Conservation (phyloP, 768 basidiomycete species). For the Psilocybe sp. region DNA sequence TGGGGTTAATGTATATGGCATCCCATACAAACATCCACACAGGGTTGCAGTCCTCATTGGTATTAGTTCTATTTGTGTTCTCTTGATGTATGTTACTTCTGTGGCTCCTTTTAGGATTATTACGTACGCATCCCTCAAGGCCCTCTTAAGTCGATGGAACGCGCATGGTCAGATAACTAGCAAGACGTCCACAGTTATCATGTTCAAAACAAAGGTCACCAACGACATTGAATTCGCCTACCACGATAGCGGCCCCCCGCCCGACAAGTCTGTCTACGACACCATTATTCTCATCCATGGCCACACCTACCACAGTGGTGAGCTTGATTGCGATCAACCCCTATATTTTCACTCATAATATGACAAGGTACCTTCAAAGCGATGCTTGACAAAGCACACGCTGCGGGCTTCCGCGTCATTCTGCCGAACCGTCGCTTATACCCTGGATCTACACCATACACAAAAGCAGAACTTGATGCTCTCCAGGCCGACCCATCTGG, state of each 20-base stretch:
- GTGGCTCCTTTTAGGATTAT: no score
- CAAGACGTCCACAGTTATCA: neutral
- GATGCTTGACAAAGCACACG: slow-evolving; percentile 14
- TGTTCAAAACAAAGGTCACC: slow-evolving; percentile 9
- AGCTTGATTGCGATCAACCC: neutral
- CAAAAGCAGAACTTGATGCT: slow-evolving; percentile 19
- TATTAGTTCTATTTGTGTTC: no score
- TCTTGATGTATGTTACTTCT: no score
- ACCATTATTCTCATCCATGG: slow-evolving; percentile 29
- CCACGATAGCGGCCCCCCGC: slow-evolving; percentile 24
- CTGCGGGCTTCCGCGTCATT: slow-evolving; percentile 23
- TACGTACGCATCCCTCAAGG: neutral
- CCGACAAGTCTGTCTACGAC: slow-evolving; percentile 12
- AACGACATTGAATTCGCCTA: slow-evolving; percentile 21
- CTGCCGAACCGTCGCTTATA: slow-evolving; percentile 33
- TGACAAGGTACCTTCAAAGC: slow-evolving; percentile 22
- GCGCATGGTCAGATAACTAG: neutral
- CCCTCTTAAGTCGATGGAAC: neutral
- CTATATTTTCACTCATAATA: neutral
- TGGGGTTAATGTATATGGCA: no score
- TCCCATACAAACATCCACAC: no score
- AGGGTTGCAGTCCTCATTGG: no score
- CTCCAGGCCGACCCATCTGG: slow-evolving; percentile 4
- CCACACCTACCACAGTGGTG: slow-evolving; percentile 26
- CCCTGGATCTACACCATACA: slow-evolving; percentile 27